A percentile compares a stretch with the other conserved stretches of the same genome.
Evolutionary conservation across 306 rosid species (phyloP).

Genomic region (Ormosia semicastrata): DNA sequence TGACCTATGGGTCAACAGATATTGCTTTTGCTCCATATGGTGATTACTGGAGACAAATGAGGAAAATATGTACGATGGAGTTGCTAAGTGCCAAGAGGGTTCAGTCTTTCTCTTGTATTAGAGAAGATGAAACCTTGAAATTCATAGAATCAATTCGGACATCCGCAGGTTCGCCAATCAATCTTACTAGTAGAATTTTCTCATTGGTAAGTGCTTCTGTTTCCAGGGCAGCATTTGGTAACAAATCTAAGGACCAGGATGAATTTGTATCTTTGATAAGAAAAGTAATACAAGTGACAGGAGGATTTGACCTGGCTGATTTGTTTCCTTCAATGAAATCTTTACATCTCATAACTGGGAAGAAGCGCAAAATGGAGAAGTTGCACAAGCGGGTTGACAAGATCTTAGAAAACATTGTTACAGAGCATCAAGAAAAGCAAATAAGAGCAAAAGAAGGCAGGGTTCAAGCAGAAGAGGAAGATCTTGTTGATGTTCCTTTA

Average conservation of each 20-base stretch:
- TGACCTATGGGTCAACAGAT: background rate
- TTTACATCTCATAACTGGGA: background rate
- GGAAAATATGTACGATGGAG: background rate
- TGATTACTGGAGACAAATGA: background rate
- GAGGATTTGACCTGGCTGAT: constrained; percentile 13
- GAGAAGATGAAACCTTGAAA: background rate
- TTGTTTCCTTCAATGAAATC: constrained; percentile 27
- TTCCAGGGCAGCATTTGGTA: background rate
- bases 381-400: background rate
- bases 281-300: background rate
- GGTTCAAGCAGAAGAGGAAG: background rate
- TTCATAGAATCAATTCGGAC: background rate
- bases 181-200: background rate
- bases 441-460: background rate
- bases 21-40: background rate
- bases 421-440: background rate
- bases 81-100: background rate
- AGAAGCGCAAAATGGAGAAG: background rate
- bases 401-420: background rate
- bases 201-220: background rate
- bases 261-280: background rate
- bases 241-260: background rate
- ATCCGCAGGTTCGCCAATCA: background rate
- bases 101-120: background rate
- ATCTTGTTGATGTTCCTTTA: constrained; percentile 27